Evolutionary conservation across 2,329 filamentous ascomycete genomes (phyloP), one percentile per base, ranked within the genome.

Genomic region (Calonectria montana): DNA sequence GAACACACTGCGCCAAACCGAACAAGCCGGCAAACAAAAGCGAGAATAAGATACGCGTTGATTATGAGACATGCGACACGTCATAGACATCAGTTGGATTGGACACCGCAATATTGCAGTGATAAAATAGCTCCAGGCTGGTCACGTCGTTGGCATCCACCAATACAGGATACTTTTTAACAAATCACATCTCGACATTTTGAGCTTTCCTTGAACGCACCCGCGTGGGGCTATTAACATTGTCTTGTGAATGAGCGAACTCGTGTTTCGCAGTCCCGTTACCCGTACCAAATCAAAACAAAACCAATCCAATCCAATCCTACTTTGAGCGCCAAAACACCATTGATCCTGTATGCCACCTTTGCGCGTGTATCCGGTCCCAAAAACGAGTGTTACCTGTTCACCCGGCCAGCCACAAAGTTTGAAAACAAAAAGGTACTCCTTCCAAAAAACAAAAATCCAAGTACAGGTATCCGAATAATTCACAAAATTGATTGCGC

Each of bases 381-480:
- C 67, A 63, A 75, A 25, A 78, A 72, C 70, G 76, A 79, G 73
- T 73, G 72, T 71, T 69, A 62, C 65, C 72, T 76, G 65, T 53
- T 53, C 48, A n/a, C 70, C 55, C 37, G 43, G 47, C 65, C 31
- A 69, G 74, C 67, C 69, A 67, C 57, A 64, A 69, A 71, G 50
- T 69, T 23, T 10, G 39, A 37, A 67, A 71, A 75, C 70, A 71
- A 69, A 43, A 74, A 72, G 73, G 65, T 74, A 62, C 74, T 45
- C 50, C 57, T 59, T 64, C 23, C 53, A 53, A 59, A 65, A 71
- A 68, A 63, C 71, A 15, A 70, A 67, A 68, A 45, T 69, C 53
- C 66, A 69, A 79, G 57, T 66, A 73, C 70, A 72, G 69, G 69
- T 69, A 69, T 69, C 59, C 57, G 41, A 55, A 21, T 57, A 27